Base-by-base conservation (phyloP, 169 alveolate genomes). In the Babesia gibsoni region DNA sequence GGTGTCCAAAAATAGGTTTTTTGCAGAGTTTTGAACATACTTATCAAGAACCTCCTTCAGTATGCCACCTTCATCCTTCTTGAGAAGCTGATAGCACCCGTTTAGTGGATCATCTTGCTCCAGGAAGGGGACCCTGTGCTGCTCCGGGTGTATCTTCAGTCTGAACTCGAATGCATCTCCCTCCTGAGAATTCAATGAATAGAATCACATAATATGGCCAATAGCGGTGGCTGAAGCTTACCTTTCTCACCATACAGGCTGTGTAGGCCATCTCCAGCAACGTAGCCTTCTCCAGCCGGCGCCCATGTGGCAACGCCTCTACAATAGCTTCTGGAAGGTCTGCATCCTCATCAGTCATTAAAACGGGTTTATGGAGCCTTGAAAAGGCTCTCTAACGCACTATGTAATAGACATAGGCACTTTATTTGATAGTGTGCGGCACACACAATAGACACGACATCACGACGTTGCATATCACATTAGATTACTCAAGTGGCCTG, bases 141-240 rank as follows among this genome's bases (percentile, higher is more conserved):
- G 8, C 20, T 45, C 53, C 1, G 63, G 66, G 32, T 72, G 83
- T 3, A 72, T 72, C 57, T 72, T 72, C 33, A 72, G 64, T 23
- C 73, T 58, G 63, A 72, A 72, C 65, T 72, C 83, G 52, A 72
- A 72, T 29, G 73, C 14, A 8, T 48, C 67, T 1, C 83, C 83
- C 32, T 72, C 83, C 83, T 72, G 20, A 2, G 14, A 29, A 23
- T 39, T 69, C 12, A 29, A 16, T 2, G 8, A 22, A 43, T n/a
- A 4, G 27, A 12, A 7, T 14, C 22, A 6, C 9, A 8, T 10
- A 20, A 0, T 29, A 7, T 36, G 22, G 49, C 9, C 10, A 0
- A 35, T 6, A 14, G 5, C 7, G 29, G n/a, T 29, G 8, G 35
- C 16, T 2, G 4, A 22, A 16, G 25, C 65, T 20, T 59, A 72